Percentiles rank a stretch among this genome's conserved stretches.
phyloP scores from a whole-genome alignment of 306 rosid genomes.

The Castanea sativa region DNA sequence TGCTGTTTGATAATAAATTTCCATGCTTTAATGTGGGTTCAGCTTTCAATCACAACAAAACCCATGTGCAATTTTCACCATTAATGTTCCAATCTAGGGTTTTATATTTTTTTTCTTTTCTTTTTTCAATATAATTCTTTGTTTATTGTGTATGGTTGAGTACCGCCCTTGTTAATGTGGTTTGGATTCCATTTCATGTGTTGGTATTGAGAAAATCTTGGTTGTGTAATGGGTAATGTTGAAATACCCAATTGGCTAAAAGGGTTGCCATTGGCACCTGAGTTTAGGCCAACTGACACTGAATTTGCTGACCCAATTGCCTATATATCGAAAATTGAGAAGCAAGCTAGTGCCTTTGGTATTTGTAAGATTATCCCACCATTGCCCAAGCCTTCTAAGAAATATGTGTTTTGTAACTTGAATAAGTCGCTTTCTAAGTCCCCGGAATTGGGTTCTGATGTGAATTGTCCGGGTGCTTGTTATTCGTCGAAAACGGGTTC shows the following conservation, averaged over 20 bases:
- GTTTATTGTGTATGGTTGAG: slow-evolving; percentile 32
- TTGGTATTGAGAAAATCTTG: slow-evolving; percentile 28
- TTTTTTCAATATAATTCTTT: background rate
- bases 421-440: slow-evolving; percentile 80
- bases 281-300: slow-evolving; percentile 90
- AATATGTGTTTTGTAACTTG: slow-evolving; percentile 68
- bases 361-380: slow-evolving; percentile 96
- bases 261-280: slow-evolving; percentile 90
- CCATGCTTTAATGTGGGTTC: slow-evolving; percentile 2
- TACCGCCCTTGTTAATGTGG: background rate
- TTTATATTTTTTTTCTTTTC: slow-evolving; percentile 4
- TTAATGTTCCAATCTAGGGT: slow-evolving; percentile 55
- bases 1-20: slow-evolving; percentile 17
- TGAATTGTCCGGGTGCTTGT: slow-evolving; percentile 24
- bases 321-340: slow-evolving; percentile 94
- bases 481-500: slow-evolving; percentile 32
- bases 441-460: slow-evolving; percentile 54
- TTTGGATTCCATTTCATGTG: slow-evolving; percentile 17
- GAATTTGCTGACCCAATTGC: slow-evolving; percentile 98
- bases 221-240: slow-evolving; percentile 65
- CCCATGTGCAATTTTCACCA: slow-evolving; percentile 30
- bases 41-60: slow-evolving; percentile 11
- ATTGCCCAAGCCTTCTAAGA: slow-evolving; percentile 85
- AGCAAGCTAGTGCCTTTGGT: slow-evolving; percentile 86
- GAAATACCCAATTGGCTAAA: slow-evolving; percentile 88